phyloP scores from a whole-genome alignment of 179 eudicot species.

The Drosera spatulata region DNA sequence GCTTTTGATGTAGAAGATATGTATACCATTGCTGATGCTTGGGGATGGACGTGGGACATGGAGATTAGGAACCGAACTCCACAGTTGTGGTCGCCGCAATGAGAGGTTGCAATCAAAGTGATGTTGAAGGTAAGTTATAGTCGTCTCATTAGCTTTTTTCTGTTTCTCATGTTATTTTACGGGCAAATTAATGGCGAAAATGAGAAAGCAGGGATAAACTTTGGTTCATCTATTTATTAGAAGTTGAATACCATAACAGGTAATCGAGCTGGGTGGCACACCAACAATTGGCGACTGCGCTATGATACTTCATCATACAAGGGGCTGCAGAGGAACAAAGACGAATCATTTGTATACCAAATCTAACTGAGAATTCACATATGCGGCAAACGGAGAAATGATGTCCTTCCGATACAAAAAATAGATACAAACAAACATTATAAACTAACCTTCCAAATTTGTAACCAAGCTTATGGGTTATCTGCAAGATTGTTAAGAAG shows the following conservation, averaged over 20 bases:
- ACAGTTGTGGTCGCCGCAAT: constrained; percentile 86
- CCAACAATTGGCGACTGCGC: constrained; percentile 99
- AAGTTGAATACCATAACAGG: constrained; percentile 37
- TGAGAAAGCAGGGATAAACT: too few relatives aligned
- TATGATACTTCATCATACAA: constrained; percentile 81
- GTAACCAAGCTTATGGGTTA: constrained; percentile 79
- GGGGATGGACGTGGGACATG: constrained; percentile 99
- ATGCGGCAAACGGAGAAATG: background rate
- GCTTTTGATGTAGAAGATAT: constrained; percentile 82
- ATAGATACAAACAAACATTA: background rate
- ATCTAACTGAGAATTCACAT: background rate
- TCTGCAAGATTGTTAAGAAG: constrained; percentile 73
- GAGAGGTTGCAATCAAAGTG: constrained; percentile 88
- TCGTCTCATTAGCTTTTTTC: background rate
- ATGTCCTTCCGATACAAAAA: background rate
- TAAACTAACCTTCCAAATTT: constrained; percentile 66
- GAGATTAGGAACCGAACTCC: constrained; percentile 73
- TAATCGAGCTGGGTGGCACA: constrained; percentile 76
- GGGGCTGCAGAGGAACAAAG: constrained; percentile 40
- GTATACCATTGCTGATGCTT: constrained; percentile 94
- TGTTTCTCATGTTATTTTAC: too few relatives aligned
- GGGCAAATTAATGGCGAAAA: too few relatives aligned
- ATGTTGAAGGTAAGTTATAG: constrained; percentile 63
- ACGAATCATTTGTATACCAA: background rate
- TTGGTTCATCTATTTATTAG: background rate